These are phyloP conservation scores for Erythrophleum ivorense DNA, from an alignment of 331 rosid genomes.

Conservation along the genomic window DNA sequence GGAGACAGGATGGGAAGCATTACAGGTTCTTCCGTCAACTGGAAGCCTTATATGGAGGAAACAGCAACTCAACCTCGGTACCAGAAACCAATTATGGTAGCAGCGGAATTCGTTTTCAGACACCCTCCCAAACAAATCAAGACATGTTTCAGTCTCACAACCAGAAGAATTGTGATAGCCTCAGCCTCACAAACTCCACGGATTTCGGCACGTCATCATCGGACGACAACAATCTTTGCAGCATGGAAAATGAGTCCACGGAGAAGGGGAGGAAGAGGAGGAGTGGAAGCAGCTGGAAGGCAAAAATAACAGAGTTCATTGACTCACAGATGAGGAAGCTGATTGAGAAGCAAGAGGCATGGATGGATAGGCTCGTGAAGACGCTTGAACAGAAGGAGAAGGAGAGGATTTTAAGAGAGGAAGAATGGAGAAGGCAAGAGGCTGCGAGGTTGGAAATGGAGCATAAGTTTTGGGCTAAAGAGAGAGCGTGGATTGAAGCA, in stretches of 20 bases:
- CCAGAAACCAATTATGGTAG: constrained; percentile 58
- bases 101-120: constrained; percentile 43
- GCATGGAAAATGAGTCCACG: constrained; percentile 50
- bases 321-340: constrained; percentile 83
- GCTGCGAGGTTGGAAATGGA: constrained; percentile 68
- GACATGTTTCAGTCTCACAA: constrained; percentile 49
- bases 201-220: constrained; percentile 82
- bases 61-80: constrained; percentile 47
- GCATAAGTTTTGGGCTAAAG: constrained; percentile 85
- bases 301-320: constrained; percentile 77
- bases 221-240: constrained; percentile 55
- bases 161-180: constrained; percentile 59
- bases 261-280: constrained; percentile 58
- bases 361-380: constrained; percentile 80
- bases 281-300: constrained; percentile 69
- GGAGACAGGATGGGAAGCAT: constrained; percentile 95
- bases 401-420: constrained; percentile 79
- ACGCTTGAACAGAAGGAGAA: constrained; percentile 83
- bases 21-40: constrained; percentile 97
- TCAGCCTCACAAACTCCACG: constrained; percentile 81
- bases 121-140: constrained; percentile 51
- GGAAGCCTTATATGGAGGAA: constrained; percentile 91
- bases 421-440: constrained; percentile 87
- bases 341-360: constrained; percentile 87
- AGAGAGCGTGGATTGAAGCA: constrained; percentile 91